phyloP scores from a whole-genome alignment of 768 basidiomycete species.

The Hygrophorus pudorinus region DNA sequence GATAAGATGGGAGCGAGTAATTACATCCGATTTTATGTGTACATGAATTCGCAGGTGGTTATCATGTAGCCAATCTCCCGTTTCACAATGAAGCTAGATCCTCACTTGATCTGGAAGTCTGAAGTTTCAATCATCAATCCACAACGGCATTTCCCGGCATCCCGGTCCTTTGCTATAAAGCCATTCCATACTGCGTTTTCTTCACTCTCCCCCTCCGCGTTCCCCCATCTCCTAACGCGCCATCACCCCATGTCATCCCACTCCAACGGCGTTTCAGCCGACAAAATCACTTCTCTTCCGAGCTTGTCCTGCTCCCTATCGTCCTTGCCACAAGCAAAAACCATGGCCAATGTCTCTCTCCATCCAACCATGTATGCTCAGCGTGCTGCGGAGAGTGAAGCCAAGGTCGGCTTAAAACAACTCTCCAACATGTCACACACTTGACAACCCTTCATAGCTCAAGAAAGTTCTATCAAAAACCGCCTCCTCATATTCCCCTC shows the following conservation, averaged over 20 bases:
- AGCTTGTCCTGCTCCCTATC: constrained; percentile 60
- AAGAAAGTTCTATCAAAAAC: constrained; percentile 56
- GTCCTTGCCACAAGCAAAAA: constrained; percentile 62
- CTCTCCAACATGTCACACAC: constrained; percentile 27
- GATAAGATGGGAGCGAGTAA: too few species aligned
- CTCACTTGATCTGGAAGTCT: too few species aligned
- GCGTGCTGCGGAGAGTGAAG: constrained; percentile 62
- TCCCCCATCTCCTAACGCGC: too few species aligned
- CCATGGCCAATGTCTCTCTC: constrained; percentile 52
- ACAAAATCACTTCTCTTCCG: constrained; percentile 53
- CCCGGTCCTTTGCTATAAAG: too few species aligned
- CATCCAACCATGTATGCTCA: constrained; percentile 65
- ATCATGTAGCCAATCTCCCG: too few species aligned
- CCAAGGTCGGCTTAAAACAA: constrained; percentile 67
- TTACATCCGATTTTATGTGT: too few species aligned
- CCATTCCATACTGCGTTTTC: too few species aligned
- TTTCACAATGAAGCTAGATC: too few species aligned
- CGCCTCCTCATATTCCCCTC: constrained; percentile 24
- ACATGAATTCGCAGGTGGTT: too few species aligned
- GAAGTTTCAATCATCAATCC: too few species aligned
- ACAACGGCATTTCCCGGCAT: too few species aligned
- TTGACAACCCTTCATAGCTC: constrained; percentile 27
- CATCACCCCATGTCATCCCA: background rate
- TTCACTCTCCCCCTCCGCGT: too few species aligned
- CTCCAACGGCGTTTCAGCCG: constrained; percentile 29